A percentile compares a stretch with the other conserved stretches of the same genome.
Conservation (phyloP, 495 filamentous ascomycete species). For the Penicillium longicatenatum region DNA sequence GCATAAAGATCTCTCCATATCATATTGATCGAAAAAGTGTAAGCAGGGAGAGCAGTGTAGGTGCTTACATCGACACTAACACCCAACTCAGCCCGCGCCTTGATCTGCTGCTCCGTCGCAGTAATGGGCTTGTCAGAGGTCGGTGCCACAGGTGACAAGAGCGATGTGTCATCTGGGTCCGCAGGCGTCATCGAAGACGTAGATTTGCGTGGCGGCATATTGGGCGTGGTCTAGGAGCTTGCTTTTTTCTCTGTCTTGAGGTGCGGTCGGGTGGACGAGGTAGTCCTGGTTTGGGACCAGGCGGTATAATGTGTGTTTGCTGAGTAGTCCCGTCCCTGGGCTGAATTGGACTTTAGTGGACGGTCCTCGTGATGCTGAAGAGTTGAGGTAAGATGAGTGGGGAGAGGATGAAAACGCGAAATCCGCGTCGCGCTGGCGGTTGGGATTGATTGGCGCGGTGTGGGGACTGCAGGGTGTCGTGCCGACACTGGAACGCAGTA, state of each 20-base stretch:
- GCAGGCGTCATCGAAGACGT: constrained; percentile 35
- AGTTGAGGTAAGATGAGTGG: constrained; percentile 12
- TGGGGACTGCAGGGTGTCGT: constrained; percentile 10
- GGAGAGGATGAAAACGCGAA: constrained; percentile 25
- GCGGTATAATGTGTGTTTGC: background rate
- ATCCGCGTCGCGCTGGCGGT: constrained; percentile 25
- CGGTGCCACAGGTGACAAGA: constrained; percentile 21
- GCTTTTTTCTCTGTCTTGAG: background rate
- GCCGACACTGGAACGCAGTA: background rate
- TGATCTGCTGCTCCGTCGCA: constrained; percentile 51
- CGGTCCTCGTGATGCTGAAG: background rate
- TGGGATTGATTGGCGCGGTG: constrained; percentile 13
- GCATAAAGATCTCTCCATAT: background rate
- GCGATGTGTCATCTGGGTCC: constrained; percentile 24
- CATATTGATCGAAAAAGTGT: background rate
- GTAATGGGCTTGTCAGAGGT: constrained; percentile 32
- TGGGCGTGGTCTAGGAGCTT: constrained; percentile 1
- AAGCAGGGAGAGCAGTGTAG: background rate
- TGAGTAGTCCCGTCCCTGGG: background rate
- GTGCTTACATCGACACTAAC: constrained; percentile 45
- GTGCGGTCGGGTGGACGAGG: background rate
- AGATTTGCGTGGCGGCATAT: constrained; percentile 42
- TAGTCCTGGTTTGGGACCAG: background rate
- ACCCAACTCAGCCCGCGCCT: constrained; percentile 45
- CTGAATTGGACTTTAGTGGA: background rate